Conservation (phyloP, 2,329 filamentous ascomycete species). For the Elsinoe arachidis region DNA sequence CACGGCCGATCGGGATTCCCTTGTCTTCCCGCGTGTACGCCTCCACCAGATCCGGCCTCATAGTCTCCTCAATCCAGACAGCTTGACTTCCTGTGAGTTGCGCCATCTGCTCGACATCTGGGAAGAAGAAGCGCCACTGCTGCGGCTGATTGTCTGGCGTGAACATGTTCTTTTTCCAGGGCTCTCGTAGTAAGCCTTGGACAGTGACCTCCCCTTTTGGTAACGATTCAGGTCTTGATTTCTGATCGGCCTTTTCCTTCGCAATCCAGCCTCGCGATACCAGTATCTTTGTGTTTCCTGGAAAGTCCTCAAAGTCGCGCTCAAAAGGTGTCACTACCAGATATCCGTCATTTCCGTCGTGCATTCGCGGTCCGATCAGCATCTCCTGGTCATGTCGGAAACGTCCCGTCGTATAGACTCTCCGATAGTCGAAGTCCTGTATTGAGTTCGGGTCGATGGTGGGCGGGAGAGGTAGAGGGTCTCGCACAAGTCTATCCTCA, state of each 20-base stretch:
- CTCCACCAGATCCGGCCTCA: conserved; percentile 73
- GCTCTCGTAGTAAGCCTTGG: conserved; percentile 75
- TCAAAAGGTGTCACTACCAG: conserved; percentile 88
- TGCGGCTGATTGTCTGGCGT: conserved; percentile 84
- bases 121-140: conserved; percentile 84
- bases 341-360: conserved; percentile 83
- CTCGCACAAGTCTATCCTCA: conserved; percentile 81
- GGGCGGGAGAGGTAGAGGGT: conserved; percentile 77
- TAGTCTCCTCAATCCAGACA: conserved; percentile 93
- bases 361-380: conserved; percentile 83
- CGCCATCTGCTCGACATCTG: conserved; percentile 89
- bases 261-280: conserved; percentile 89
- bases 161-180: conserved; percentile 97
- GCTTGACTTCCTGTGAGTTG: conserved; percentile 69
- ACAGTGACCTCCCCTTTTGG: conserved; percentile 65
- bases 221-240: conserved; percentile 53
- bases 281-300: conserved; percentile 57
- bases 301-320: conserved; percentile 36
- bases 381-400: conserved; percentile 90
- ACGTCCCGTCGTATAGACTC: conserved; percentile 64
- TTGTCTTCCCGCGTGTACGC: conserved; percentile 66
- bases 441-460: conserved; percentile 73
- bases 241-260: conserved; percentile 61
- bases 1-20: conserved; percentile 80
- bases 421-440: conserved; percentile 82